These are phyloP conservation scores for Phytophthora palmivora DNA, from an alignment of 352 stramenopile genomes.

Conservation along the genomic window DNA sequence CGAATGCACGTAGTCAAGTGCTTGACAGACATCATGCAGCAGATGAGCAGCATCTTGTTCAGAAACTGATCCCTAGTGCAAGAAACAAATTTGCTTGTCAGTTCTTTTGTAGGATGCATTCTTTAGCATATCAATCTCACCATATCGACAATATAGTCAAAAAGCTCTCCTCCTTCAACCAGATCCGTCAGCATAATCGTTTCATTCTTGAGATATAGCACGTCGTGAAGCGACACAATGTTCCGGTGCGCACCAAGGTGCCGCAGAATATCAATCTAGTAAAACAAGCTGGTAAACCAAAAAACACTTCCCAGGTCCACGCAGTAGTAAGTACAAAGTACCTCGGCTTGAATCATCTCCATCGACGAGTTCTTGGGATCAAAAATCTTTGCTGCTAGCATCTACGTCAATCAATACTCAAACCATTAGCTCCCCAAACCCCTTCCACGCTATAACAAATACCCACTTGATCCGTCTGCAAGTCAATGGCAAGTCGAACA, in stretches of 20 bases:
- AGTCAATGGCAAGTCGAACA: slow-evolving; percentile 71
- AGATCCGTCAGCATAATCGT: slow-evolving; percentile 87
- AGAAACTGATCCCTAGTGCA: slow-evolving; percentile 67
- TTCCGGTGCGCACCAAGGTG: slow-evolving; percentile 66
- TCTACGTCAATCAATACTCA: slow-evolving; percentile 18
- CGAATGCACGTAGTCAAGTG: slow-evolving; percentile 74
- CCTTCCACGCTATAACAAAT: too few species aligned
- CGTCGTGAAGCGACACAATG: slow-evolving; percentile 78
- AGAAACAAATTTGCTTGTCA: slow-evolving; percentile 1
- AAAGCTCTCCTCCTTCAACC: slow-evolving; percentile 77
- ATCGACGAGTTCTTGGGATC: slow-evolving; percentile 63
- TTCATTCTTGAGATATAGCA: slow-evolving; percentile 63
- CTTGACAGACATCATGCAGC: slow-evolving; percentile 65
- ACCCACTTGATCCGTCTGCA: slow-evolving; percentile 49
- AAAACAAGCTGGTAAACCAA: not conserved
- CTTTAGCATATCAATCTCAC: slow-evolving; percentile 17
- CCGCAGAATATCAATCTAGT: slow-evolving; percentile 67
- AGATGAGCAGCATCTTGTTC: slow-evolving; percentile 75
- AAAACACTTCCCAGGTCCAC: not conserved
- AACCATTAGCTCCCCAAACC: slow-evolving; percentile 1
- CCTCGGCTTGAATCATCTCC: slow-evolving; percentile 69
- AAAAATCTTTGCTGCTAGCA: slow-evolving; percentile 79
- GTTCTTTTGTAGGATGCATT: not conserved
- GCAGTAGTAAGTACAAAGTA: slow-evolving; percentile 32
- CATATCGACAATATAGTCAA: slow-evolving; percentile 84